Base-by-base conservation (phyloP, 129 eudicot genomes). In the Smallanthus sonchifolius region DNA sequence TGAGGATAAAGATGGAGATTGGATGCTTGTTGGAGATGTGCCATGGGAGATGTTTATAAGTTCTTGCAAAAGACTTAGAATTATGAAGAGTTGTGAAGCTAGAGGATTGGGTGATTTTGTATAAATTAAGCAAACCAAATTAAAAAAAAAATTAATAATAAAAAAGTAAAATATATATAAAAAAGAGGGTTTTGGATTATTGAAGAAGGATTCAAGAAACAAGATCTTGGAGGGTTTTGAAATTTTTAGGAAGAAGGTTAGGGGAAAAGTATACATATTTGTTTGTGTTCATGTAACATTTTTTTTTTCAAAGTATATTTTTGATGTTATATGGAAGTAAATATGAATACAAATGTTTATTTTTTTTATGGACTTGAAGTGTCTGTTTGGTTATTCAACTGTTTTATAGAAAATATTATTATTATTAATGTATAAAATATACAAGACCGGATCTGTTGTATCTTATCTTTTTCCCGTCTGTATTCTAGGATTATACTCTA, bases 21-120 rank as follows among this genome's bases (percentile, higher is more conserved):
- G 96, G 97, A 91, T 91, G 97, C 77, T 91, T 67, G 97, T 86
- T 60, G 97, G 97, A 19, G 97, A 91, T 83, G 97, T 91, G 13
- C 97, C 97, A 54, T 91, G 92, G 92, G 92, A 91, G 11, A 88
- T 91, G 97, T 91, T 91, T 35, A 62, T 81, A 20, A 78, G 35
- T 40, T 88, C 97, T 75, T 92, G 97, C 73, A 88, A 79, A 73
- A 86, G 97, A 80, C 79, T 92, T 4, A 85, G 97, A 75, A 88
- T 92, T 68, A 92, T 88, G 87, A 92, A 89, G 79, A 87, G 87
- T 19, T 88, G 86, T 13, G 97, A 92, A 75, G 96, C 96, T 68
- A 83, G 82, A 80, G 97, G 96, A 2, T 84, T 92, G 81, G 86
- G 80, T 34, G 84, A 84, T 60, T 75, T 78, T 64, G 84, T 55